These are phyloP conservation scores for Chaetoscypha palmicola DNA, from an alignment of 2,329 filamentous ascomycete species.

Conservation along the genomic window DNA sequence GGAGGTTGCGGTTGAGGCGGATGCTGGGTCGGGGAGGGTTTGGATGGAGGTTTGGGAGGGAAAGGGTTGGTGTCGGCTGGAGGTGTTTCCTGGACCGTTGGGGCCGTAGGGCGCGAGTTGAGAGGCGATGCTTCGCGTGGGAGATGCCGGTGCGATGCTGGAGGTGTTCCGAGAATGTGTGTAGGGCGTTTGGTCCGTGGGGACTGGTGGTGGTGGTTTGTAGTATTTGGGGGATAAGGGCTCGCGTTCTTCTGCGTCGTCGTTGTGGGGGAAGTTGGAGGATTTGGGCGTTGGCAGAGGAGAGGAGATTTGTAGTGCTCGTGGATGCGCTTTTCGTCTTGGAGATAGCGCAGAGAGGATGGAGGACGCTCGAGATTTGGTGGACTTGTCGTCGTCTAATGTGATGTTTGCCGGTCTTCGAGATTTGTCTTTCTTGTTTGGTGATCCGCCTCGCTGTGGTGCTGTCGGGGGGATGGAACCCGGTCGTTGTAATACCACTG, in stretches of 20 bases:
- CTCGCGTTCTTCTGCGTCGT: slow-evolving; percentile 47
- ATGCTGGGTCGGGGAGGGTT: slow-evolving; percentile 13
- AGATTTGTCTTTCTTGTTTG: slow-evolving; percentile 43
- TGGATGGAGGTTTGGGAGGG: slow-evolving; percentile 17
- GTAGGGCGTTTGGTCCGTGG: slow-evolving; percentile 39
- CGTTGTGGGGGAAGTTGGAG: slow-evolving; percentile 48
- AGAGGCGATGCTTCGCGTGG: slow-evolving; percentile 25
- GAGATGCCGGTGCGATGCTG: slow-evolving; percentile 15
- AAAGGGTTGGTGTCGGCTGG: slow-evolving; percentile 16
- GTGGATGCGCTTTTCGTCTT: slow-evolving; percentile 35
- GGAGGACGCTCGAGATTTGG: slow-evolving; percentile 50
- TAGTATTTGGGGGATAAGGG: slow-evolving; percentile 53
- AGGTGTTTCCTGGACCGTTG: slow-evolving; percentile 2
- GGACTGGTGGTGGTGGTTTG: slow-evolving; percentile 49
- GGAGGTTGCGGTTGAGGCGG: slow-evolving; percentile 18
- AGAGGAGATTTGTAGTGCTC: slow-evolving; percentile 53
- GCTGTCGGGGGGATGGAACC: slow-evolving; percentile 26
- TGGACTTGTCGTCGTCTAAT: slow-evolving; percentile 36
- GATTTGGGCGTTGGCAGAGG: slow-evolving; percentile 60
- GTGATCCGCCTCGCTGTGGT: slow-evolving; percentile 27
- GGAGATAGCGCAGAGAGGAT: slow-evolving; percentile 56
- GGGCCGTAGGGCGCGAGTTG: slow-evolving; percentile 18
- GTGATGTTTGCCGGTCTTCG: slow-evolving; percentile 34
- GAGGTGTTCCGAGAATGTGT: slow-evolving; percentile 18
- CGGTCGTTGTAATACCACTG: slow-evolving; percentile 20